Conservation (phyloP, 768 basidiomycete species). For the Chalciporus pseudorubinellus region DNA sequence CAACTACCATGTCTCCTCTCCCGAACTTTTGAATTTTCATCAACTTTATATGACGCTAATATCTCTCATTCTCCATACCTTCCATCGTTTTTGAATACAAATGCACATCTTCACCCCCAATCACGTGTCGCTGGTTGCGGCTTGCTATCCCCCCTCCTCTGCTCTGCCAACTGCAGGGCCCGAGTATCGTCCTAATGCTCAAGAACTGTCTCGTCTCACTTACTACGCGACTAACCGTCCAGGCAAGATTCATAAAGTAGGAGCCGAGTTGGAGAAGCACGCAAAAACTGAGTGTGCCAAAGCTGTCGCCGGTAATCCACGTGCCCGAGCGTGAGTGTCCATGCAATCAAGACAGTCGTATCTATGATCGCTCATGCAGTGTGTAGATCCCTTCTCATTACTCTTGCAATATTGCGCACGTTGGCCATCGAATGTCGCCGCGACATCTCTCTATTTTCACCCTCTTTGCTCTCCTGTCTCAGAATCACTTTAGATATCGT, state of each 20-base stretch:
- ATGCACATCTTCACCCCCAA: slow-evolving; percentile 83
- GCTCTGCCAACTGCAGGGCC: slow-evolving; percentile 72
- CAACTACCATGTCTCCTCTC: neutral
- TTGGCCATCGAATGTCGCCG: slow-evolving; percentile 84
- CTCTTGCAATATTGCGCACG: slow-evolving; percentile 77
- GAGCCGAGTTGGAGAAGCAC: slow-evolving; percentile 74
- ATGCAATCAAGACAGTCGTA: neutral
- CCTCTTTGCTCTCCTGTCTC: slow-evolving; percentile 65
- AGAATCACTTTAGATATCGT: slow-evolving; percentile 54
- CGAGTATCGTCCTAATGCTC: slow-evolving; percentile 75
- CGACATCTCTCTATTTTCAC: slow-evolving; percentile 73
- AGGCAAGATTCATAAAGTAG: slow-evolving; percentile 75
- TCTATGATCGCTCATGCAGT: neutral
- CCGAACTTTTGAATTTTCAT: neutral
- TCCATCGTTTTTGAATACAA: neutral
- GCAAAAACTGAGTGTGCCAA: slow-evolving; percentile 61
- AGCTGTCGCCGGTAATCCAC: slow-evolving; percentile 66
- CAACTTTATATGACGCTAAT: neutral
- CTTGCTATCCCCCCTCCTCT: slow-evolving; percentile 83
- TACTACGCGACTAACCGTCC: slow-evolving; percentile 86
- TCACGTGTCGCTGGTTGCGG: slow-evolving; percentile 78
- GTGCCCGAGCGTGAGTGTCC: slow-evolving; percentile 71
- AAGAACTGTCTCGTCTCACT: slow-evolving; percentile 80
- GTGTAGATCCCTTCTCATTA: slow-evolving; percentile 71
- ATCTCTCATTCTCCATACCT: neutral